These are phyloP conservation scores for Leptosphaerulina australis DNA, from an alignment of 2,329 filamentous ascomycete genomes.

Conservation along the genomic window DNA sequence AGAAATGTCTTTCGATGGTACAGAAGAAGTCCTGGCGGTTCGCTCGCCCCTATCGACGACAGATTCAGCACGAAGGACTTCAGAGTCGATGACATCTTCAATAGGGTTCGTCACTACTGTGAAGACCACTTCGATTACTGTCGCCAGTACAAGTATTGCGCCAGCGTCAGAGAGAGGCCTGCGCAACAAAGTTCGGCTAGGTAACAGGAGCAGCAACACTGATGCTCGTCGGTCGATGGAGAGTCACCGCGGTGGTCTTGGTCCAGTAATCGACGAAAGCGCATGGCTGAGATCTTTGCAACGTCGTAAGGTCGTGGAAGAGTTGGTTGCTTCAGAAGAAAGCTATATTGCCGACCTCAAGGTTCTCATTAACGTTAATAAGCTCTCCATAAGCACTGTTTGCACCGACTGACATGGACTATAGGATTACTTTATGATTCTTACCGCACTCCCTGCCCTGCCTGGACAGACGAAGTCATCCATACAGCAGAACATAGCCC, in stretches of 20 bases:
- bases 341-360: constrained; percentile 87
- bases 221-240: constrained; percentile 68
- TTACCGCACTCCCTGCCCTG: constrained; percentile 72
- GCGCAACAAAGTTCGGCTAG: constrained; percentile 65
- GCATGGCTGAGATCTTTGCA: constrained; percentile 75
- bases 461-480: constrained; percentile 69
- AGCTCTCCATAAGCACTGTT: too few species aligned
- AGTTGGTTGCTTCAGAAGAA: constrained; percentile 84
- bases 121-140: constrained; percentile 79
- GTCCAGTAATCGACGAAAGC: constrained; percentile 65
- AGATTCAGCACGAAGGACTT: constrained; percentile 47
- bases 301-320: constrained; percentile 79
- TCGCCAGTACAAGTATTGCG: constrained; percentile 72
- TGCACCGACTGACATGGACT: constrained; percentile 7
- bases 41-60: constrained; percentile 15
- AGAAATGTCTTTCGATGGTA: constrained; percentile 47
- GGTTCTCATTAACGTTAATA: constrained; percentile 79
- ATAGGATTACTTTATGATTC: constrained; percentile 59
- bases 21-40: constrained; percentile 17
- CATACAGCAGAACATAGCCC: constrained; percentile 78
- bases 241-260: constrained; percentile 55
- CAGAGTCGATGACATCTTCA: constrained; percentile 71
- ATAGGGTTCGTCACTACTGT: constrained; percentile 80
- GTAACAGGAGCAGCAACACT: constrained; percentile 65
- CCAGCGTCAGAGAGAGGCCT: constrained; percentile 63